Percentiles rank a stretch among this genome's conserved stretches.
phyloP scores from a whole-genome alignment of 1,284 basidiomycete genomes.

The Ustilago shanxiensis region DNA sequence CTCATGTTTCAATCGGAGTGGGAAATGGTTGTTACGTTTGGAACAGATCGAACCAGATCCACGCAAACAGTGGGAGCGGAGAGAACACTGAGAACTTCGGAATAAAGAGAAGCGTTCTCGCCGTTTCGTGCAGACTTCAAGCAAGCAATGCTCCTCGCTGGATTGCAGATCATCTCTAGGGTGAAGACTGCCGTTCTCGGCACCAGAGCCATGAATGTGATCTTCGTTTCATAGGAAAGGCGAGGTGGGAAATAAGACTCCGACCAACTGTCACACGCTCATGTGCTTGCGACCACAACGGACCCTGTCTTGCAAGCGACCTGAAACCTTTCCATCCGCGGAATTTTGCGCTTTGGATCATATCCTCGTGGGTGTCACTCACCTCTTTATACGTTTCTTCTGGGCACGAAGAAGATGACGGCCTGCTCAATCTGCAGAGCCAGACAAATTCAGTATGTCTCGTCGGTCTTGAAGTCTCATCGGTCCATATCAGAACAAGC shows the following conservation, averaged over 20 bases:
- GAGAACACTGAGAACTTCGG: background rate
- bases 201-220: background rate
- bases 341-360: background rate
- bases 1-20: background rate
- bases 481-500: no score
- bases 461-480: no score
- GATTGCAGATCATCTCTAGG: background rate
- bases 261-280: background rate
- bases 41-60: background rate
- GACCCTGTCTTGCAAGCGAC: no score
- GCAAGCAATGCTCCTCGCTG: background rate
- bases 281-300: no score
- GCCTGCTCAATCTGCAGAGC: no score
- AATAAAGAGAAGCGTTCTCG: background rate
- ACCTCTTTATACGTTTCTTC: no score
- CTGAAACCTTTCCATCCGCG: background rate
- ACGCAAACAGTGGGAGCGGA: background rate
- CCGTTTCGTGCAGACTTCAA: background rate
- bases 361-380: no score
- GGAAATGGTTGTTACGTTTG: background rate
- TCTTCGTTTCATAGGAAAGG: background rate
- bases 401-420: no score
- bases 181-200: no score
- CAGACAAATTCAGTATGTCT: no score
- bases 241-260: background rate